A percentile compares a stretch with the other conserved stretches of the same genome.
phyloP scores from a whole-genome alignment of 2,329 filamentous ascomycete species.

The Aspergillus intermedius region DNA sequence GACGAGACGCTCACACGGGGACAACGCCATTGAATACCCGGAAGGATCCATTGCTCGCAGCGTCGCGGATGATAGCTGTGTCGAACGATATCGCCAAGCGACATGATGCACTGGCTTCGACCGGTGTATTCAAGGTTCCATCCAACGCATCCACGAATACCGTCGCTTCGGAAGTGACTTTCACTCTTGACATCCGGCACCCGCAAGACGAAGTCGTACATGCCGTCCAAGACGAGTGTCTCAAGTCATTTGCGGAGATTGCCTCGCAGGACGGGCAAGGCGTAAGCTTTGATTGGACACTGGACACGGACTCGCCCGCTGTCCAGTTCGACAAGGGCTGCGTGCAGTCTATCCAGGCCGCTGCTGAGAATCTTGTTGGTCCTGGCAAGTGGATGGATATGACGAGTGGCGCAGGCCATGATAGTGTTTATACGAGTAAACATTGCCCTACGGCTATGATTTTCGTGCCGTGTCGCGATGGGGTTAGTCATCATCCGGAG shows the following conservation, averaged over 20 bases:
- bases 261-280: constrained; percentile 49
- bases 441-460: constrained; percentile 56
- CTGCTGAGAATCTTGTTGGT: constrained; percentile 50
- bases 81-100: constrained; percentile 55
- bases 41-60: constrained; percentile 58
- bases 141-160: constrained; percentile 61
- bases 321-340: constrained; percentile 58
- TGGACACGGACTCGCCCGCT: constrained; percentile 53
- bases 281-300: constrained; percentile 46
- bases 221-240: constrained; percentile 49
- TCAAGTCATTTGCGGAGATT: constrained; percentile 49
- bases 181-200: constrained; percentile 61
- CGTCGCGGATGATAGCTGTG: constrained; percentile 57
- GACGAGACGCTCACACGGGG: constrained; percentile 62
- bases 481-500: constrained; percentile 53
- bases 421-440: constrained; percentile 52
- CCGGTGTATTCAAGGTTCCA: constrained; percentile 56
- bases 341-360: constrained; percentile 52
- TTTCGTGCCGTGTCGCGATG: constrained; percentile 55
- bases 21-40: constrained; percentile 59
- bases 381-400: constrained; percentile 42
- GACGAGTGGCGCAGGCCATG: constrained; percentile 55
- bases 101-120: constrained; percentile 55
- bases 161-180: constrained; percentile 56
- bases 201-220: constrained; percentile 49